A percentile compares a stretch with the other conserved stretches of the same genome.
These are phyloP conservation scores for Cinnamomum chago DNA, from an alignment of 164 flowering plant genomes.

Conservation along the genomic window DNA sequence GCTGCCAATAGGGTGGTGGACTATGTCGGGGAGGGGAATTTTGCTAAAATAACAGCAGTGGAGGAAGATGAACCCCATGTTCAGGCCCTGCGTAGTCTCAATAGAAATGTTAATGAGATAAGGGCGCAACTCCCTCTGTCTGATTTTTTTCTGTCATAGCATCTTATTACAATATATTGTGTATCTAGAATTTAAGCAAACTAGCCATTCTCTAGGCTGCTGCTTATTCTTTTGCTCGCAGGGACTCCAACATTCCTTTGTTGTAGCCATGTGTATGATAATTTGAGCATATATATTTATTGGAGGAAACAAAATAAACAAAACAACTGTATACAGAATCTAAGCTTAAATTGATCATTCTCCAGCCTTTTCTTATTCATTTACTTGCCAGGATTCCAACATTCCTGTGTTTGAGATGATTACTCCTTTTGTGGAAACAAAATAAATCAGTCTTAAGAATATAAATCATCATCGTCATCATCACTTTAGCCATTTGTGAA, in stretches of 20 bases:
- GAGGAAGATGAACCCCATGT: slow-evolving; percentile 69
- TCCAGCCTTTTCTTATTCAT: too few relatives aligned
- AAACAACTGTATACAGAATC: too few relatives aligned
- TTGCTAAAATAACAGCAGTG: slow-evolving; percentile 58
- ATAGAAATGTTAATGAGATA: slow-evolving; percentile 45
- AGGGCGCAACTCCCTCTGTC: slow-evolving; percentile 47
- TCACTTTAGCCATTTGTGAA: too few relatives aligned
- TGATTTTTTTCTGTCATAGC: slow-evolving; percentile 34
- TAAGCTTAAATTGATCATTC: too few relatives aligned
- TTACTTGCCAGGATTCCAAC: too few relatives aligned
- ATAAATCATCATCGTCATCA: too few relatives aligned
- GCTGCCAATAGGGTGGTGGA: slow-evolving; percentile 67
- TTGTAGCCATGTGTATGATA: background rate
- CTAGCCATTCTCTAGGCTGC: background rate
- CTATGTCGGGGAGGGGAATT: slow-evolving; percentile 48
- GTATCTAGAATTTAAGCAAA: background rate
- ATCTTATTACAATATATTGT: background rate
- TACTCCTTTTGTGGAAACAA: too few relatives aligned
- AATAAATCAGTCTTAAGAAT: too few relatives aligned
- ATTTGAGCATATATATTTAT: too few relatives aligned
- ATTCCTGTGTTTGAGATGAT: too few relatives aligned
- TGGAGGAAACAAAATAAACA: too few relatives aligned
- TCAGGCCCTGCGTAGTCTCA: slow-evolving; percentile 45
- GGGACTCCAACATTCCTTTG: background rate
- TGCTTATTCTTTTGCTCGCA: background rate